Evolutionary conservation across 2,329 filamentous ascomycete species (phyloP).

Genomic region (Rutstroemia sydowiana): DNA sequence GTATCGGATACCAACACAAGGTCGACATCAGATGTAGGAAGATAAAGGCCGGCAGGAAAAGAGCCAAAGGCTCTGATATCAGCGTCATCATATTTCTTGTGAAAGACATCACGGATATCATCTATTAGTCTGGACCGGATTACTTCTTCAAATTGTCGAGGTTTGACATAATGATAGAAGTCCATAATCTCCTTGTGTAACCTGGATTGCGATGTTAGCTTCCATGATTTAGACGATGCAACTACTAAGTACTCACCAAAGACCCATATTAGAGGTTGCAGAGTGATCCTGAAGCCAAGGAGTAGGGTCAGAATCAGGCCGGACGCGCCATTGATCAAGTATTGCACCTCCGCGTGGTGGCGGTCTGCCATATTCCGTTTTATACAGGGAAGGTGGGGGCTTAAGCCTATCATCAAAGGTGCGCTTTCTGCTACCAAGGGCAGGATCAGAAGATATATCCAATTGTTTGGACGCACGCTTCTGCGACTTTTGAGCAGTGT

Average conservation of each 20-base stretch:
- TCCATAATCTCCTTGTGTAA: constrained; percentile 85
- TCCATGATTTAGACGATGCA: constrained; percentile 10
- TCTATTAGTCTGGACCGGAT: constrained; percentile 67
- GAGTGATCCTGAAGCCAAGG: constrained; percentile 63
- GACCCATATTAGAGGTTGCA: constrained; percentile 43
- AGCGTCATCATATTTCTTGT: constrained; percentile 45
- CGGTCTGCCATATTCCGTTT: constrained; percentile 16
- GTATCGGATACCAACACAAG: constrained; percentile 66
- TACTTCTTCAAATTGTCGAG: constrained; percentile 66
- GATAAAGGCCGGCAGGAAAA: constrained; percentile 72
- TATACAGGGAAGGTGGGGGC: constrained; percentile 25
- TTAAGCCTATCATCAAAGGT: constrained; percentile 60
- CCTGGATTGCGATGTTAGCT: constrained; percentile 37
- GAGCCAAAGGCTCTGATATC: constrained; percentile 80
- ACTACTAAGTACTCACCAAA: constrained; percentile 42
- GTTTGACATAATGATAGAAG: constrained; percentile 80
- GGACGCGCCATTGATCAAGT: constrained; percentile 36
- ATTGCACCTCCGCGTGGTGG: constrained; percentile 27
- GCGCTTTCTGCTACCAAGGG: constrained; percentile 64
- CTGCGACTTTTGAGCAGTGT: neutral
- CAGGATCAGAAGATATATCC: constrained; percentile 33
- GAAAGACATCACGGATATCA: constrained; percentile 56
- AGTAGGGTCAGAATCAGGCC: constrained; percentile 34
- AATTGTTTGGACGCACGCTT: constrained; percentile 5
- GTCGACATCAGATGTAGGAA: constrained; percentile 86